phyloP scores from a whole-genome alignment of 192 early-diverging fungal genomes.

The Pilobolus umbonatus region DNA sequence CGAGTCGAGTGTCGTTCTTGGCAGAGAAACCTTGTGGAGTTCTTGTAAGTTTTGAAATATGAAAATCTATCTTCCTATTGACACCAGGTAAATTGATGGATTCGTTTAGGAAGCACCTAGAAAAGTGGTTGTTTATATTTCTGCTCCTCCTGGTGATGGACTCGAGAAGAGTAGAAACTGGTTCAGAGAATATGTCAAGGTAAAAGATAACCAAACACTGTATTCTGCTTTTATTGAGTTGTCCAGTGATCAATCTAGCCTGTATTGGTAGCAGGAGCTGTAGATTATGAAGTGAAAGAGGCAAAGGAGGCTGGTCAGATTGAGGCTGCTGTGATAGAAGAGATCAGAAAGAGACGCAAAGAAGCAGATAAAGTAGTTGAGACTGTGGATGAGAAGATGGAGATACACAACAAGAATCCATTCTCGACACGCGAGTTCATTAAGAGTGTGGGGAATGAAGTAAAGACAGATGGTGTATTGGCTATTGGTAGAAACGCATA shows the following conservation, averaged over 20 bases:
- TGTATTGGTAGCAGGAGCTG: conserved; percentile 35
- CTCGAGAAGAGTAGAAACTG: conserved; percentile 42
- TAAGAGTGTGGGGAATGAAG: neutral
- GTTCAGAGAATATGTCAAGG: conserved; percentile 44
- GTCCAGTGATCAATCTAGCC: conserved; percentile 18
- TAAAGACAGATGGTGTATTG: conserved; percentile 24
- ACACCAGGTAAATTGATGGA: neutral
- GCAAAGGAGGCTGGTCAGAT: conserved; percentile 30
- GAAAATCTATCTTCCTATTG: no score
- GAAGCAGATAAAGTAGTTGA: conserved; percentile 13
- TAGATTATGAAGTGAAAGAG: conserved; percentile 45
- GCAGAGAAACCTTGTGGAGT: conserved; percentile 39
- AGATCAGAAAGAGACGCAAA: conserved; percentile 28
- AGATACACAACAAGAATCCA: conserved; percentile 3
- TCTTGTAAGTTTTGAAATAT: conserved; percentile 18
- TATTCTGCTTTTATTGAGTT: conserved; percentile 1
- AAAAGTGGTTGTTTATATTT: conserved; percentile 38
- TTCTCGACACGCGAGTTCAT: neutral
- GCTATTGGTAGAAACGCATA: conserved; percentile 39
- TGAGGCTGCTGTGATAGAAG: conserved; percentile 29
- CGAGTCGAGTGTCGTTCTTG: conserved; percentile 24
- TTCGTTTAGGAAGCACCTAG: conserved; percentile 22
- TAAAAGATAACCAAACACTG: conserved; percentile 7
- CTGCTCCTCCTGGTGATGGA: conserved; percentile 40
- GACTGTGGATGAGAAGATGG: neutral